Conservation (phyloP, 768 basidiomycete genomes). For the Mycena crocata region DNA sequence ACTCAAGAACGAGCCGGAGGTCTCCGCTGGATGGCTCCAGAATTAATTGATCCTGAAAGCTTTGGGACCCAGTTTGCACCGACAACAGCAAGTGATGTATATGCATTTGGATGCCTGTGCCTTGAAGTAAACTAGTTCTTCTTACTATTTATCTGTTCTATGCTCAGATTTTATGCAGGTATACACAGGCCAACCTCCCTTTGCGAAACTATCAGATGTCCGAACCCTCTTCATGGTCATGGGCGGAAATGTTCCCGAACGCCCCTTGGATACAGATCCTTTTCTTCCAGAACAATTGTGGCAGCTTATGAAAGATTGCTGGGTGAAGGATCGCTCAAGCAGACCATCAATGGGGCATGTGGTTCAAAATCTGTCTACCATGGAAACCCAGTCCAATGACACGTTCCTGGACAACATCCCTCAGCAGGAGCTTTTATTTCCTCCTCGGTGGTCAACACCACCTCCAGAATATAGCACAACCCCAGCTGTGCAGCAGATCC, state of each 20-base stretch:
- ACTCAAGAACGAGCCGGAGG: background rate
- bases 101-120: conserved; percentile 9
- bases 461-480: too few species aligned
- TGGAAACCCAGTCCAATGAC: background rate
- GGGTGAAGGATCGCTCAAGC: background rate
- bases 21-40: conserved; percentile 10
- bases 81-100: background rate
- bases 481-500: too few species aligned
- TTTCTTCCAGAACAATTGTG: background rate
- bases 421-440: too few species aligned
- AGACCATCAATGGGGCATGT: background rate
- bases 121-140: background rate
- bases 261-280: background rate
- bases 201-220: background rate
- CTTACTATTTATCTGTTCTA: background rate
- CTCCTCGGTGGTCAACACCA: too few species aligned
- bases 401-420: too few species aligned
- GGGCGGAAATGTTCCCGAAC: background rate
- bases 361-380: background rate
- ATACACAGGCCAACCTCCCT: conserved; percentile 7
- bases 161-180: background rate
- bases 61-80: background rate
- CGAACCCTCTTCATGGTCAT: background rate
- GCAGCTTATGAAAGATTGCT: background rate
- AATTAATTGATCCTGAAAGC: conserved; percentile 1